Base-by-base conservation (phyloP, 768 basidiomycete species). In the Crepidotus variabilis region DNA sequence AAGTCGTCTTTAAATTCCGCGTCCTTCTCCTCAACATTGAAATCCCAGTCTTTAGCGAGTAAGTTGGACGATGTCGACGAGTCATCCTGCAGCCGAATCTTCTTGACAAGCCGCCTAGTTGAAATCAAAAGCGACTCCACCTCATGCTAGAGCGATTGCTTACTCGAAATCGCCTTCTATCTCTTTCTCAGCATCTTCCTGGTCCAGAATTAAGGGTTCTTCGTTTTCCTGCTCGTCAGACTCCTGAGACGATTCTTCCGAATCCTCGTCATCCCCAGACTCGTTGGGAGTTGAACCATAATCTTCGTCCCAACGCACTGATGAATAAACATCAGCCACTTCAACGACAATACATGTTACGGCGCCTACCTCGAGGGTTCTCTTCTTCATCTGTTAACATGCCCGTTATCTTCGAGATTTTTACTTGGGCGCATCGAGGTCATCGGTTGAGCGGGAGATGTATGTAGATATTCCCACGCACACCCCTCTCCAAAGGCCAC, bases 1-100 rank as follows among this genome's bases (percentile, higher is more conserved):
- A 92, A 71, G 62, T 91, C 88, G 55, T 91, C 86, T 13, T 80
- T 83, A 64, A 92, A 88, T 60, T 86, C 81, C 0, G 80, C 80
- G 11, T 89, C 84, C 55, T 78, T 76, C 52, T 90, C 85, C 63
- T 86, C 82, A 46, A 88, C 80, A 52, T 75, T 80, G 35, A 89
- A 81, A 58, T 92, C 87, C 88, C 91, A 94, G 56, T 87, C 83
- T 55, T 82, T 81, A 35, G 80, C 75, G 21, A 90, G 70, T 36
- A 83, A 69, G 1, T 66, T 60, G 3, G 78, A 72, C 14, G 74
- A 68, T 0, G 67, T 58, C 7, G 77, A 70, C 6, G 72, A 67
- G 14, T 74, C 77, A 52, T 85, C 79, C 32, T 78, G 75, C 1
- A 77, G 69, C 28, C 85, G 79, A 54, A 92, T 88, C 47, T 80